These are phyloP conservation scores for Lasiodiplodia theobromae DNA, from an alignment of 2,329 filamentous ascomycete species.

Conservation along the genomic window DNA sequence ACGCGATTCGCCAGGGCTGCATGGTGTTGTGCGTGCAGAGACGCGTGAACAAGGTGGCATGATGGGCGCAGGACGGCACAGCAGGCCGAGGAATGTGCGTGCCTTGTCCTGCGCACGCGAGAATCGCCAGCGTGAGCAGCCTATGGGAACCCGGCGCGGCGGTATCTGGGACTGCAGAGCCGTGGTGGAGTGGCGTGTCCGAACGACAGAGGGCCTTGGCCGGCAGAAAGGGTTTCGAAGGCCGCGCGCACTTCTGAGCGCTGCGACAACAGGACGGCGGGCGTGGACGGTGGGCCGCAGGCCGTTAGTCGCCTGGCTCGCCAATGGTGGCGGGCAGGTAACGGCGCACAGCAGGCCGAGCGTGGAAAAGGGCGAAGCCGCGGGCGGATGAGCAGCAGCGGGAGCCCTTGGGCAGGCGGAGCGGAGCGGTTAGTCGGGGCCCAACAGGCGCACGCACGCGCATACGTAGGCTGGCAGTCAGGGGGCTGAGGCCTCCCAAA, in stretches of 20 bases:
- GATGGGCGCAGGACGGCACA: constrained; percentile 21
- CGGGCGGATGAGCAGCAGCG: background rate
- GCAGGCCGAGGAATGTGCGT: constrained; percentile 16
- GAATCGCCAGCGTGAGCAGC: constrained; percentile 16
- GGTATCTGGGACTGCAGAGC: constrained; percentile 18
- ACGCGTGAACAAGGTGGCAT: constrained; percentile 8
- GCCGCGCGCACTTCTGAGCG: background rate
- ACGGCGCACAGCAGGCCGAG: constrained; percentile 26
- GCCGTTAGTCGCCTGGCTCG: background rate
- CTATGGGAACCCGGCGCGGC: constrained; percentile 17
- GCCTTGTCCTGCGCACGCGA: constrained; percentile 19
- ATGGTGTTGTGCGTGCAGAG: constrained; percentile 26
- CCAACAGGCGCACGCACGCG: constrained; percentile 23
- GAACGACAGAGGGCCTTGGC: constrained; percentile 21
- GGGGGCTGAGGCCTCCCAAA: constrained; percentile 26
- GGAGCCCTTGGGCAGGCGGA: constrained; percentile 15
- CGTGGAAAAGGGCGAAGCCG: constrained; percentile 1
- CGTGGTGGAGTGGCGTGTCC: constrained; percentile 16
- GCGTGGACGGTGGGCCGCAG: background rate
- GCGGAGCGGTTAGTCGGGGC: constrained; percentile 23
- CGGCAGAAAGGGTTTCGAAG: background rate
- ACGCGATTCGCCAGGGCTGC: constrained; percentile 20
- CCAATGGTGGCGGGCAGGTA: constrained; percentile 22
- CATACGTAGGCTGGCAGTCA: constrained; percentile 25
- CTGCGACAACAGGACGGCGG: background rate